Evolutionary conservation across 495 filamentous ascomycete genomes (phyloP).

Genomic region (Apiosordaria backusii): DNA sequence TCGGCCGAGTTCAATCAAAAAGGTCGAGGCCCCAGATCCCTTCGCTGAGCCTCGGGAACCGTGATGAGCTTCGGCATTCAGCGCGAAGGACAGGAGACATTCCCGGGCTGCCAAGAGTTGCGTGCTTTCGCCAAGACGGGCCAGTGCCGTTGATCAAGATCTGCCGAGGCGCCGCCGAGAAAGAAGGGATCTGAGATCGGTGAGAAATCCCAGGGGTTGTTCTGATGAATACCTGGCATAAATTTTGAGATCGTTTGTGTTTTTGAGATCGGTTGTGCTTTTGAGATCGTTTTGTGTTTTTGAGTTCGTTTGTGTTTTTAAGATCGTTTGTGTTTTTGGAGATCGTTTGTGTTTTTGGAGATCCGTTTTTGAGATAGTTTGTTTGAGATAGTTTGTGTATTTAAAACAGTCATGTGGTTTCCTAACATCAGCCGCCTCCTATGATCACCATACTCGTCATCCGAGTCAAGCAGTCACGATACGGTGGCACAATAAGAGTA

Average conservation of each 20-base stretch:
- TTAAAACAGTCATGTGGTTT: neutral
- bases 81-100: neutral
- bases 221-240: neutral
- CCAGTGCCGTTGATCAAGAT: slow-evolving; percentile 20
- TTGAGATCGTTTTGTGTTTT: no score
- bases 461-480: neutral
- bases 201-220: neutral
- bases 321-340: no score
- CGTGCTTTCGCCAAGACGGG: slow-evolving; percentile 19
- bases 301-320: no score
- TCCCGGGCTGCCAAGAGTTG: slow-evolving; percentile 1
- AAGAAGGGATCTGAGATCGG: neutral
- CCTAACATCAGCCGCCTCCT: neutral
- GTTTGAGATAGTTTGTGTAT: neutral
- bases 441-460: neutral
- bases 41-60: neutral
- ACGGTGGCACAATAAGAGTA: neutral
- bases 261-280: no score
- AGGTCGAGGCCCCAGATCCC: neutral
- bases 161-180: slow-evolving; percentile 15
- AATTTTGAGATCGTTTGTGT: no score
- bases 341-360: no score
- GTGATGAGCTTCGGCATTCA: neutral
- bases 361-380: neutral
- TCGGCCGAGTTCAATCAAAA: slow-evolving; percentile 19